A percentile compares a stretch with the other conserved stretches of the same genome.
Conservation (phyloP, 1,284 basidiomycete species). For the Fomes fomentarius region DNA sequence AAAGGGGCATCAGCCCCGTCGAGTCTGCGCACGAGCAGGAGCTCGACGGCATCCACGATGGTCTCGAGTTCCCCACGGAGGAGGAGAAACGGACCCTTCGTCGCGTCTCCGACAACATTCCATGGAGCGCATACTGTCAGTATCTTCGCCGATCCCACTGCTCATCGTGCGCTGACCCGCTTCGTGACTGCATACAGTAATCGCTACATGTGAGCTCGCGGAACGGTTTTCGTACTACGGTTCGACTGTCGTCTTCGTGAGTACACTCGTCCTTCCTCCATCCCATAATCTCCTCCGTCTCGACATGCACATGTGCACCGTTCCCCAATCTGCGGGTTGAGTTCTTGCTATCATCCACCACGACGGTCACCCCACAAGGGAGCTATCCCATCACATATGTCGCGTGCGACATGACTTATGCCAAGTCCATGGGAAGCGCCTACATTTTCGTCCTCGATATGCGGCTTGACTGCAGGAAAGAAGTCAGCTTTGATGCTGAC, state of each 20-base stretch:
- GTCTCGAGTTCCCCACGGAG: conserved; percentile 68
- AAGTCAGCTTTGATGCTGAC: not conserved
- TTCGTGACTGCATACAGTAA: conserved; percentile 45
- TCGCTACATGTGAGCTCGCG: conserved; percentile 71
- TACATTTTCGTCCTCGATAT: too few species aligned
- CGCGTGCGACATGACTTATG: not conserved
- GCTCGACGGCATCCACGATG: conserved; percentile 53
- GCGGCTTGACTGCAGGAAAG: conserved; percentile 6
- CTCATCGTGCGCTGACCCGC: not conserved
- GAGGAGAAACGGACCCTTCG: conserved; percentile 66
- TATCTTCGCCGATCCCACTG: conserved; percentile 9
- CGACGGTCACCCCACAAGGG: too few species aligned
- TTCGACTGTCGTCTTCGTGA: conserved; percentile 65
- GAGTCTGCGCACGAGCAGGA: conserved; percentile 24
- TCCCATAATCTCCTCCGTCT: not conserved
- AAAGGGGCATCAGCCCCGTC: conserved; percentile 26
- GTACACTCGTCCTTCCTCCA: conserved; percentile 28
- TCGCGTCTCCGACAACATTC: conserved; percentile 63
- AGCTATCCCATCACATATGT: not conserved
- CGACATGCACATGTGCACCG: not conserved
- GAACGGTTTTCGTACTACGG: conserved; percentile 80
- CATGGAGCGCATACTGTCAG: conserved; percentile 70
- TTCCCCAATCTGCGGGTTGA: too few species aligned
- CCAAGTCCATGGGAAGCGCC: too few species aligned
- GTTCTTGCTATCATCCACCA: too few species aligned